Evolutionary conservation across 257 asterid genomes (phyloP).

Genomic region (Solanum neorickii): DNA sequence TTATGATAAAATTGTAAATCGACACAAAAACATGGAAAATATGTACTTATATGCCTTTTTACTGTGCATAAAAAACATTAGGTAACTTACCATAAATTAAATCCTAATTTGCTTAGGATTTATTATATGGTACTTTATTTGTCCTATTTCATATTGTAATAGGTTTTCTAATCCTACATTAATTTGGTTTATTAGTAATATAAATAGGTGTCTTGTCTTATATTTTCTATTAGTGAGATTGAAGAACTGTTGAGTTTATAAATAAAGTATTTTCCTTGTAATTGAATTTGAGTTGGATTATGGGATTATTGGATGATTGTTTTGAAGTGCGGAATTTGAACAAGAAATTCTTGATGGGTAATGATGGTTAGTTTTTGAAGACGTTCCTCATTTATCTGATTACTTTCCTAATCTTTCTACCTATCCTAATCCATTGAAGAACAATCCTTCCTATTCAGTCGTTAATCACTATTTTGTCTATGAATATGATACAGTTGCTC

Average conservation of each 20-base stretch:
- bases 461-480: slow-evolving; percentile 82
- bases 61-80: neutral
- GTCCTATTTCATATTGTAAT: neutral
- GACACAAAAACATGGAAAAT: neutral
- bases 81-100: neutral
- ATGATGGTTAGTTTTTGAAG: slow-evolving; percentile 46
- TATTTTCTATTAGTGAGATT: neutral
- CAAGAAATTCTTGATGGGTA: slow-evolving; percentile 3
- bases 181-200: neutral
- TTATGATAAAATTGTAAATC: no score
- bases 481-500: slow-evolving; percentile 64
- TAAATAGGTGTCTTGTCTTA: neutral
- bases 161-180: neutral
- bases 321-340: neutral
- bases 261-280: no score
- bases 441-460: slow-evolving; percentile 54
- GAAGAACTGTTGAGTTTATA: neutral
- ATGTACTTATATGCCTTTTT: neutral
- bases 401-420: slow-evolving; percentile 14
- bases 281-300: no score
- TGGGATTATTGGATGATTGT: neutral
- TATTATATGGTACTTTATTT: no score
- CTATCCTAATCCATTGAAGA: neutral
- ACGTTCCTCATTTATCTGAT: slow-evolving; percentile 59
- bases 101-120: neutral